These are phyloP conservation scores for Fusarium torulosum DNA, from an alignment of 2,329 filamentous ascomycete genomes.

Conservation along the genomic window DNA sequence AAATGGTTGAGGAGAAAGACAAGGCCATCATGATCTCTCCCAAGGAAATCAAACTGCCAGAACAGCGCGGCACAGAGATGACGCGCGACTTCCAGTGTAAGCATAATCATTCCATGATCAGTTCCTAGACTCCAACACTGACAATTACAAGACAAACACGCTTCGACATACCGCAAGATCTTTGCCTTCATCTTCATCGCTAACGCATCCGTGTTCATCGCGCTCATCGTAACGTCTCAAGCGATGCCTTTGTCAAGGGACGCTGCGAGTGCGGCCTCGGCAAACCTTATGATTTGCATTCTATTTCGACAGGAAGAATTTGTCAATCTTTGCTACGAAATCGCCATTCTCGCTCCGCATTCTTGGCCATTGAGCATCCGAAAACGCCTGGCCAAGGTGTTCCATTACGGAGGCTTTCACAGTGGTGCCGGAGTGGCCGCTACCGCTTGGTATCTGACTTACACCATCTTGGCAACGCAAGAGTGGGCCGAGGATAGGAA, in stretches of 20 bases:
- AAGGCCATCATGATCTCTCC: not conserved
- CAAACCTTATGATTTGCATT: conserved; percentile 29
- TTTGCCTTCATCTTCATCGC: conserved; percentile 2
- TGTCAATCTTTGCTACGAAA: conserved; percentile 23
- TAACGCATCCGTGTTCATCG: conserved; percentile 1
- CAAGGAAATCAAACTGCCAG: not conserved
- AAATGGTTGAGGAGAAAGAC: fast-evolving
- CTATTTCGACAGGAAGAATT: conserved; percentile 25
- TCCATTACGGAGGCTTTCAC: conserved; percentile 24
- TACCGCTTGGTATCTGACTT: conserved; percentile 11
- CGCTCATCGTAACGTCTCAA: not conserved
- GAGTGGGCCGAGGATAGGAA: conserved; percentile 7
- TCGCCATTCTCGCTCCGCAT: conserved; percentile 15
- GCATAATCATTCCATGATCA: fast-evolving
- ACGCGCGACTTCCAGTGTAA: conserved; percentile 3
- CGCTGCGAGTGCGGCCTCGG: conserved; percentile 22
- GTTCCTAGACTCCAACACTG: fast-evolving
- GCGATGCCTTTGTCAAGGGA: not conserved
- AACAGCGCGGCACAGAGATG: not conserved
- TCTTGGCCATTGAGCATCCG: conserved; percentile 13
- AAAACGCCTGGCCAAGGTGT: conserved; percentile 12
- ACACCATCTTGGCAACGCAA: conserved; percentile 14
- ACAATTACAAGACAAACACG: conserved; percentile 1
- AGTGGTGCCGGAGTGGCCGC: conserved; percentile 25
- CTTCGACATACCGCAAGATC: conserved; percentile 13